Percentiles rank a stretch among this genome's conserved stretches.
Evolutionary conservation across 1,284 basidiomycete genomes (phyloP).

Genomic region (Cutaneotrichosporon daszewskae): DNA sequence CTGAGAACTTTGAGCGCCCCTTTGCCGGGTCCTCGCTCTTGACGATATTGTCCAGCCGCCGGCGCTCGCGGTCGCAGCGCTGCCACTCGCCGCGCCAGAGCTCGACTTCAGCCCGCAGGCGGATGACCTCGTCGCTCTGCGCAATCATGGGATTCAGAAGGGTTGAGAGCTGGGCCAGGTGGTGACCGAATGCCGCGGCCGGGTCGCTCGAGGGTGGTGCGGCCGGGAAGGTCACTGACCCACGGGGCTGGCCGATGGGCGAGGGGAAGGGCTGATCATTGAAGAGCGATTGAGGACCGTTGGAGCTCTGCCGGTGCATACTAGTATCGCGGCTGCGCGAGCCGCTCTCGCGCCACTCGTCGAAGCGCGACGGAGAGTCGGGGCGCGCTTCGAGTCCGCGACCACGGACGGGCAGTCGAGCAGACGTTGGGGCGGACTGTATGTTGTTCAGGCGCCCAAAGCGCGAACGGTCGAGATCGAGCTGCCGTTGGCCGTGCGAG

Average conservation of each 20-base stretch:
- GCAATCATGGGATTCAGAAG: conserved; percentile 24
- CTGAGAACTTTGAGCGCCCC: conserved; percentile 25
- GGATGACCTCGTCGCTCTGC: conserved; percentile 29
- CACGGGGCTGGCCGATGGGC: conserved; percentile 11
- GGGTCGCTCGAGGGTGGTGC: conserved; percentile 13
- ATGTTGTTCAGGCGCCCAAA: conserved; percentile 13
- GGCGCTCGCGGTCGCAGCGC: conserved; percentile 29
- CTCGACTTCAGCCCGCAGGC: conserved; percentile 39
- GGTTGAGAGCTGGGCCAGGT: conserved; percentile 23
- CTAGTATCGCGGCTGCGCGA: conserved; percentile 11
- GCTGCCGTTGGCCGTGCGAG: conserved; percentile 22
- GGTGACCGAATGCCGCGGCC: conserved; percentile 15
- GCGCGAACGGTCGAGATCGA: conserved; percentile 17
- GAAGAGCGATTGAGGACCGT: conserved; percentile 5
- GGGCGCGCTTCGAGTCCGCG: conserved; percentile 1
- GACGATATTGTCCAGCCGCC: conserved; percentile 23
- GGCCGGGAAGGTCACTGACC: neutral
- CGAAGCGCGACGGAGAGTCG: conserved; percentile 12
- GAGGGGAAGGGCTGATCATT: conserved; percentile 13
- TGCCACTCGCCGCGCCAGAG: conserved; percentile 35
- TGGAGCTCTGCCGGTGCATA: conserved; percentile 17
- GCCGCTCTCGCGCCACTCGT: conserved; percentile 9
- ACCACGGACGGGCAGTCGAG: conserved; percentile 4
- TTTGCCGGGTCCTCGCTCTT: conserved; percentile 21
- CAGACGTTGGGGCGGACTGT: neutral